These are phyloP conservation scores for Ophiostoma australiae DNA, from an alignment of 2,329 filamentous ascomycete species.

Conservation along the genomic window DNA sequence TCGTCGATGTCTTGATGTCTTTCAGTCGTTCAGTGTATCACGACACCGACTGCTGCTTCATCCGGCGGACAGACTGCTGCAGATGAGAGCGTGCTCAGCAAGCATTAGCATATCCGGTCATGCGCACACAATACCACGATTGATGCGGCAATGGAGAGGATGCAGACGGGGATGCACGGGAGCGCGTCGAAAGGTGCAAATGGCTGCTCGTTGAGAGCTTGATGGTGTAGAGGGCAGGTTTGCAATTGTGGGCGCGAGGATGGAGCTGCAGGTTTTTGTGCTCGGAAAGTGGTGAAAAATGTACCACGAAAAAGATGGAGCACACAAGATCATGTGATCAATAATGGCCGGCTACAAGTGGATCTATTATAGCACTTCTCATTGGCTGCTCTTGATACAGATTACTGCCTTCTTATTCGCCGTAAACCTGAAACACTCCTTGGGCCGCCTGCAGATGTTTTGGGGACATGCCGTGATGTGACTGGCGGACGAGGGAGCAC, in stretches of 20 bases:
- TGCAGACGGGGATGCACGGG: background rate
- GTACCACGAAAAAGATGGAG: background rate
- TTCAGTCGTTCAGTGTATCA: too few relatives aligned
- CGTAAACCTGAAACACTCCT: slow-evolving; percentile 22
- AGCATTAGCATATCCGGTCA: slow-evolving; percentile 22
- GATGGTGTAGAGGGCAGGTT: background rate
- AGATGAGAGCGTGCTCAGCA: slow-evolving; percentile 6
- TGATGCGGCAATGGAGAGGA: background rate
- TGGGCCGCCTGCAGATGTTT: slow-evolving; percentile 20
- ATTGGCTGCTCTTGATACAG: background rate
- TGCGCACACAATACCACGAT: slow-evolving; percentile 8
- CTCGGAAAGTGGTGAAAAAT: background rate
- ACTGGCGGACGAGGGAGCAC: slow-evolving; percentile 21
- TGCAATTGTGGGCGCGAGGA: background rate
- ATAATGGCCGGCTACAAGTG: background rate
- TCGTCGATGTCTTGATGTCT: background rate
- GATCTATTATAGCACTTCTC: background rate
- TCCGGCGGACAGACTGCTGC: slow-evolving; percentile 18
- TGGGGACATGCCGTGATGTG: background rate
- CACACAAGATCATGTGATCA: background rate
- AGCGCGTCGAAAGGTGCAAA: background rate
- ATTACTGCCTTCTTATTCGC: background rate
- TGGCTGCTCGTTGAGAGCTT: background rate
- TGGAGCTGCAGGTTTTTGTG: slow-evolving; percentile 18
- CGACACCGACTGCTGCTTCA: slow-evolving; percentile 16